phyloP scores from a whole-genome alignment of 176 grass and related monocot genomes.

The Bromus sterilis region DNA sequence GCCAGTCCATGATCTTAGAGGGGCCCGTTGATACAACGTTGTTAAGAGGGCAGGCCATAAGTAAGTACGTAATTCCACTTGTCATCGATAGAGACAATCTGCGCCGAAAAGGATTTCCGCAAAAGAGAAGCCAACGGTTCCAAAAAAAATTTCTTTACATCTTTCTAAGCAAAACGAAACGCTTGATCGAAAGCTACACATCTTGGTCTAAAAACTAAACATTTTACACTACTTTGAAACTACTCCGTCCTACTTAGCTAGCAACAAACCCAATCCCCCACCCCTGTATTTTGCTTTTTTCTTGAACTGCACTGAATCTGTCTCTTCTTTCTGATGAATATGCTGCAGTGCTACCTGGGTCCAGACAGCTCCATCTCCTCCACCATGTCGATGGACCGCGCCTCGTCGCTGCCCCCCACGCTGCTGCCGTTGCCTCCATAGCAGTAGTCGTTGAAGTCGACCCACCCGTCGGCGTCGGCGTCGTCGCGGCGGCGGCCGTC shows the following conservation, averaged over 20 bases:
- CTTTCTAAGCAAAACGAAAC: conserved; percentile 15
- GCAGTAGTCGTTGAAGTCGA: conserved; percentile 52
- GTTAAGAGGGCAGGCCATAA: too few species aligned
- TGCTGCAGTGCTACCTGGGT: conserved; percentile 35
- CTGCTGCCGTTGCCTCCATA: conserved; percentile 43
- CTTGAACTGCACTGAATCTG: background rate
- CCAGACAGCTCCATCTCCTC: conserved; percentile 84
- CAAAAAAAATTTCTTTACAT: background rate
- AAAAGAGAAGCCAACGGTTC: too few species aligned
- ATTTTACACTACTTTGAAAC: conserved; percentile 20
- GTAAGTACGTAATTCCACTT: too few species aligned
- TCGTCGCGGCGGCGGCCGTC: conserved; percentile 28
- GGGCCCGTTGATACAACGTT: too few species aligned
- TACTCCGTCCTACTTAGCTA: background rate
- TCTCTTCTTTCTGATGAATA: background rate
- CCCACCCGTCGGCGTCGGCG: conserved; percentile 36
- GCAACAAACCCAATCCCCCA: conserved; percentile 19
- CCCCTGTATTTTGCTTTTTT: background rate
- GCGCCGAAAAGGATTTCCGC: too few species aligned
- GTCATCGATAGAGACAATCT: too few species aligned
- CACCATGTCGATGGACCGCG: conserved; percentile 38
- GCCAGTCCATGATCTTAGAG: too few species aligned
- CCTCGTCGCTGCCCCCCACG: conserved; percentile 53
- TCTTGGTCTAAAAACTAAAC: conserved; percentile 24
- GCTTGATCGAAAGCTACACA: conserved; percentile 36